Base-by-base conservation (phyloP, 2,329 filamentous ascomycete genomes). In the Leptographium wingfieldii region DNA sequence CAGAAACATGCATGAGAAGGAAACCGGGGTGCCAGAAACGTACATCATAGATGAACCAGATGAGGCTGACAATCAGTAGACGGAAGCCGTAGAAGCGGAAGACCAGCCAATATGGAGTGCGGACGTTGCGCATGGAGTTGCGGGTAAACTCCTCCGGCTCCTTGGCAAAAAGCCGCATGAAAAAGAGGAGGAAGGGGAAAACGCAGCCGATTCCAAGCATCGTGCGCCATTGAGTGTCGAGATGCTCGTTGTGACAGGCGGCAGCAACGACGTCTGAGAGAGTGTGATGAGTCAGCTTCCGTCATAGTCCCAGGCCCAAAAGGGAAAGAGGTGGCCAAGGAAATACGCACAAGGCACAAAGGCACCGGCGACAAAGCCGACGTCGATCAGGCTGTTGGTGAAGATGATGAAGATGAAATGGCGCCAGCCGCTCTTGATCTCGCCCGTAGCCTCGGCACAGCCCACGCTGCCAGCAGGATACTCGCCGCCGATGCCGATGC, bases 371-470 rank as follows among this genome's bases (percentile, higher is more conserved):
- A 95, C 87, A 65, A 95, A 96, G 0, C 89, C 91, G 58, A 84
- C n/a, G 40, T 62, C 64, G 57, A 67, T 68, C 59, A 65, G 61
- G n/a, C 49, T 58, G 60, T 67, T 67, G 56, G 66, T 67, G 54
- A 68, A 64, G 4, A 95, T 78, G 66, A 92, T 89, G 69, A 92
- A 96, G 90, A 90, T 95, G 48, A 87, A 80, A 69, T 96, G 92
- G n/a, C 92, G 80, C 19, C 87, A 86, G 12, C 92, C 92, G 19
- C 74, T 72, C 71, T 90, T 90, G 61, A 96, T 77, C 69, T 95
- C 90, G 27, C 89, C 88, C 0, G 87, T 92, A 5, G 86, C 87
- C 72, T 96, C 92, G 3, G 91, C 89, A 58, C 84, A 88, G 2
- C 87, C 88, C 0, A 96, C 92, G 61, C 84, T 89, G 3, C 92